phyloP scores from a whole-genome alignment of 179 eudicot species.

The Actinidia arguta region DNA sequence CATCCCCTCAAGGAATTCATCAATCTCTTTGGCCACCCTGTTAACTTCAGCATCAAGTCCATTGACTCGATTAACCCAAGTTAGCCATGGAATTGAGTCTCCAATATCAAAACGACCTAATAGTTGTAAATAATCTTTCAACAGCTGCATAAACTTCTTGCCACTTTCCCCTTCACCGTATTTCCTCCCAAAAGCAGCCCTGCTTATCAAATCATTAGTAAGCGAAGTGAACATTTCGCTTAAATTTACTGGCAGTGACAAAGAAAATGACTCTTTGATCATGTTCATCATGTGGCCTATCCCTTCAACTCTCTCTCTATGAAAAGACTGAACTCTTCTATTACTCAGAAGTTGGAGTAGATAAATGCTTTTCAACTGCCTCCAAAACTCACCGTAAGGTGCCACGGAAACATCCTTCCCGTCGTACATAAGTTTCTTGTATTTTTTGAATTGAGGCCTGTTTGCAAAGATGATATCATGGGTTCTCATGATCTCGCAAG shows the following conservation, averaged over 20 bases:
- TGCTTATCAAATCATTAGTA: slow-evolving; percentile 43
- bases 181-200: slow-evolving; percentile 51
- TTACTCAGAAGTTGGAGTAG: background rate
- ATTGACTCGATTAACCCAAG: slow-evolving; percentile 41
- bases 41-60: slow-evolving; percentile 36
- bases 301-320: background rate
- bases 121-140: slow-evolving; percentile 30
- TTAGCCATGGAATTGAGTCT: slow-evolving; percentile 44
- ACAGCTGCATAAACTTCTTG: slow-evolving; percentile 22
- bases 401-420: background rate
- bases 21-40: slow-evolving; percentile 33
- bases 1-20: slow-evolving; percentile 39
- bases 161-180: slow-evolving; percentile 27
- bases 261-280: background rate
- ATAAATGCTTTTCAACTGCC: slow-evolving; percentile 2
- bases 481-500: background rate
- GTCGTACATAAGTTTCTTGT: background rate
- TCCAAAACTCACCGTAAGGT: background rate
- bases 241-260: background rate
- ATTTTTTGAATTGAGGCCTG: background rate
- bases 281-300: background rate
- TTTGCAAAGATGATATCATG: background rate
- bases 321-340: slow-evolving; percentile 10
- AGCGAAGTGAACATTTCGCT: slow-evolving; percentile 30
- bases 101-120: slow-evolving; percentile 37